A percentile compares a stretch with the other conserved stretches of the same genome.
Evolutionary conservation across 345 rosid genomes (phyloP).

Genomic region (Physaria fendleri): DNA sequence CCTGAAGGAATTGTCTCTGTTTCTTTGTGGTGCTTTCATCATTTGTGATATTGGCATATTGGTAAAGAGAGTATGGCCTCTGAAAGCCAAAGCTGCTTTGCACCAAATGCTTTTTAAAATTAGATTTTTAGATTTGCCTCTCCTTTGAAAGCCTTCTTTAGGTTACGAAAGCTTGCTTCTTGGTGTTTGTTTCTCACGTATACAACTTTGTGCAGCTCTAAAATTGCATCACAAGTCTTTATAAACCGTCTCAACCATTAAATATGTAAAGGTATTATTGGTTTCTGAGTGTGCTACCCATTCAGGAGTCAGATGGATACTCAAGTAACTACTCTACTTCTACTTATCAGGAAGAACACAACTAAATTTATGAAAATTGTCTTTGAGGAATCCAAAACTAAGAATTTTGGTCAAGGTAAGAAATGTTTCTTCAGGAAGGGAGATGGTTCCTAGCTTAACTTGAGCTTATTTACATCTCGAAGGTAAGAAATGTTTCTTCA

Average conservation of each 20-base stretch:
- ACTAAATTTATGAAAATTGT: slow-evolving; percentile 5
- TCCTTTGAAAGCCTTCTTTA: too few species aligned
- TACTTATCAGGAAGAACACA: slow-evolving; percentile 1
- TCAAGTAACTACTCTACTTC: not conserved
- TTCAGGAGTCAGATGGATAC: not conserved
- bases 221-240: slow-evolving; percentile 1
- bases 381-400: not conserved
- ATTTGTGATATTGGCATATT: not conserved
- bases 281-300: not conserved
- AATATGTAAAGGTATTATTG: not conserved
- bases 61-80: not conserved
- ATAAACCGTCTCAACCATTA: not conserved
- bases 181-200: too few species aligned
- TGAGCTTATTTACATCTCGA: slow-evolving; percentile 36
- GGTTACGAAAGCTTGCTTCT: too few species aligned
- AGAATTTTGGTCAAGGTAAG: slow-evolving; percentile 14
- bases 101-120: not conserved
- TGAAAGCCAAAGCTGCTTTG: not conserved
- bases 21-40: not conserved
- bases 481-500: not conserved
- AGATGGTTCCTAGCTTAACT: slow-evolving; percentile 11
- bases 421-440: not conserved
- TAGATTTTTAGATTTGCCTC: not conserved
- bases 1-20: not conserved
- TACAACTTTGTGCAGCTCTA: too few species aligned